Percentiles rank a stretch among this genome's conserved stretches.
Conservation (phyloP, 352 stramenopile species). For the Pythium rishiriense region DNA sequence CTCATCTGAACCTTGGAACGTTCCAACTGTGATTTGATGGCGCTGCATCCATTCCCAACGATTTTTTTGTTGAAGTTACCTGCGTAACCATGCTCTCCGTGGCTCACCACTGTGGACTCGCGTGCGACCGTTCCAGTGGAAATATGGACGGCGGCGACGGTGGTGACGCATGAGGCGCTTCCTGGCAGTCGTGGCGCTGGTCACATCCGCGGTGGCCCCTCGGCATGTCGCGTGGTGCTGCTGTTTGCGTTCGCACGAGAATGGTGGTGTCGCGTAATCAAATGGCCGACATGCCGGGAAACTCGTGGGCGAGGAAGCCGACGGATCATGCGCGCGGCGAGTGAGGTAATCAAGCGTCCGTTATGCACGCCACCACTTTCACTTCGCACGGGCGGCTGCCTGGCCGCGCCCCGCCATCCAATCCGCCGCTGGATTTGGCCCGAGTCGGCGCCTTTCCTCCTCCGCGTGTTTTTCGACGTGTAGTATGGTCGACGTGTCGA, state of each 20-base stretch:
- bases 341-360: neutral
- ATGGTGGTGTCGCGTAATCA: slow-evolving; percentile 23
- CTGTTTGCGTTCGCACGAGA: slow-evolving; percentile 16
- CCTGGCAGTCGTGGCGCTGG: no score
- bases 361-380: neutral
- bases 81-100: neutral
- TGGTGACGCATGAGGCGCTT: no score
- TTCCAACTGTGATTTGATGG: neutral
- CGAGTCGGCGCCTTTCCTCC: neutral
- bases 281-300: neutral
- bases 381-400: neutral
- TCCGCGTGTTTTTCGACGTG: neutral
- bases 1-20: neutral
- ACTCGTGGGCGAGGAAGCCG: neutral
- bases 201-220: neutral
- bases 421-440: neutral
- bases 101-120: no score
- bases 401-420: neutral
- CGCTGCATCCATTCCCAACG: neutral
- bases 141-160: neutral
- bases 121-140: no score
- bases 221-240: slow-evolving; percentile 9
- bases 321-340: neutral
- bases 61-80: neutral
- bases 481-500: neutral